Conservation (phyloP, 2,329 filamentous ascomycete species). For the Claviceps pusilla region DNA sequence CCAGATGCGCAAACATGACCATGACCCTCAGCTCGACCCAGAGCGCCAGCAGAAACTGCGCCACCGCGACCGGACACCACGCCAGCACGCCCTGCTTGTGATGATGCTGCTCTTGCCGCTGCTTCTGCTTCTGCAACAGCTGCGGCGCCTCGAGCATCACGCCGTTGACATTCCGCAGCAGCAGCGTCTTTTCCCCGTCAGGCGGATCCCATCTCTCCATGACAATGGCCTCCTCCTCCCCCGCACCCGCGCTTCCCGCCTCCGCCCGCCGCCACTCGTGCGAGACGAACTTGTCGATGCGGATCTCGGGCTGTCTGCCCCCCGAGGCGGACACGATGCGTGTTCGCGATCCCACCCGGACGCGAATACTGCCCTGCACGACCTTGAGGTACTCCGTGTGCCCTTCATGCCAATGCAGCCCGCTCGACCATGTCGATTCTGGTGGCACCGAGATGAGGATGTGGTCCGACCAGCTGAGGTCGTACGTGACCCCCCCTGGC, state of each 20-base stretch:
- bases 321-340: slow-evolving; percentile 10
- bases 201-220: slow-evolving; percentile 31
- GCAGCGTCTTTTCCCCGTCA: slow-evolving; percentile 30
- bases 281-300: slow-evolving; percentile 20
- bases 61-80: slow-evolving; percentile 1
- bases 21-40: slow-evolving; percentile 18
- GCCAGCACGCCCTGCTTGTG: neutral
- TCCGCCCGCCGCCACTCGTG: slow-evolving; percentile 33
- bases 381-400: slow-evolving; percentile 32
- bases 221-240: slow-evolving; percentile 21
- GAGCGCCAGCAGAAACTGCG: slow-evolving; percentile 9
- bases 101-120: too few species aligned
- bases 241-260: too few species aligned
- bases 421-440: slow-evolving; percentile 30
- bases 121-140: neutral
- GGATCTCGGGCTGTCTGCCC: slow-evolving; percentile 15
- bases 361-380: slow-evolving; percentile 20
- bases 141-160: slow-evolving; percentile 17
- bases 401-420: slow-evolving; percentile 32
- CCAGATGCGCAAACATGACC: slow-evolving; percentile 14
- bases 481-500: slow-evolving; percentile 11
- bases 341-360: slow-evolving; percentile 8
- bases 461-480: slow-evolving; percentile 22
- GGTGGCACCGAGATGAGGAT: slow-evolving; percentile 29
- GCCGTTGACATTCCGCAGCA: slow-evolving; percentile 35